Evolutionary conservation across 257 asterid genomes (phyloP).

Genomic region (Verbena officinalis): DNA sequence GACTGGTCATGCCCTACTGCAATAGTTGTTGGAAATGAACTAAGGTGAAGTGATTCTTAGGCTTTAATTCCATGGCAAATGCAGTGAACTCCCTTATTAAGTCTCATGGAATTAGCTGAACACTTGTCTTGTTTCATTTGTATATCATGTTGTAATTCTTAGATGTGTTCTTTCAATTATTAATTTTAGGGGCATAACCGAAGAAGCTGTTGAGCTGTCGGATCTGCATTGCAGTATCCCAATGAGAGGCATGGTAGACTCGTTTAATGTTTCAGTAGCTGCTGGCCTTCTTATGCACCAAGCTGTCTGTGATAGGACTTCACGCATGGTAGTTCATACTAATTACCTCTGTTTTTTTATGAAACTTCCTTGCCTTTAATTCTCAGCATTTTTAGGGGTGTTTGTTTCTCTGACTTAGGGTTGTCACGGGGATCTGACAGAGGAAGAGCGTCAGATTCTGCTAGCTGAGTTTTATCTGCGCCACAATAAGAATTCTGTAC

Average conservation of each 20-base stretch:
- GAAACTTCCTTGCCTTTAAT: not conserved
- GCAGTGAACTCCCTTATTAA: not conserved
- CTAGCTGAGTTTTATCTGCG: conserved; percentile 93
- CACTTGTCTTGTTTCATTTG: not conserved
- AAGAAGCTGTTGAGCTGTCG: conserved; percentile 77
- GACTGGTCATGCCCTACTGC: conserved; percentile 98
- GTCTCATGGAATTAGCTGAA: not conserved
- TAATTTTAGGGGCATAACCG: conserved; percentile 80
- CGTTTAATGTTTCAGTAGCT: conserved; percentile 95
- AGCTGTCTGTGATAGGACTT: conserved; percentile 77
- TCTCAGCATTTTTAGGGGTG: too few species aligned
- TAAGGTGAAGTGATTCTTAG: conserved; percentile 44
- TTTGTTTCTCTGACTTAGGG: conserved; percentile 78
- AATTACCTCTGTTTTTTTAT: conserved; percentile 16
- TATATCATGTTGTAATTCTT: not conserved
- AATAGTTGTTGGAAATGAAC: conserved; percentile 92
- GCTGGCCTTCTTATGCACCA: conserved; percentile 98
- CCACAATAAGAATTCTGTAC: conserved; percentile 61
- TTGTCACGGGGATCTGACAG: conserved; percentile 81
- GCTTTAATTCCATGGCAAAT: not conserved
- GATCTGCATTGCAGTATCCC: conserved; percentile 92
- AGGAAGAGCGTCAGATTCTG: conserved; percentile 66
- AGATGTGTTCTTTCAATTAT: conserved; percentile 23
- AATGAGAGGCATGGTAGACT: conserved; percentile 97
- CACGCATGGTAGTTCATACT: conserved; percentile 66